Conservation (phyloP, 441 rosid genomes). For the Isatis lusitanica region DNA sequence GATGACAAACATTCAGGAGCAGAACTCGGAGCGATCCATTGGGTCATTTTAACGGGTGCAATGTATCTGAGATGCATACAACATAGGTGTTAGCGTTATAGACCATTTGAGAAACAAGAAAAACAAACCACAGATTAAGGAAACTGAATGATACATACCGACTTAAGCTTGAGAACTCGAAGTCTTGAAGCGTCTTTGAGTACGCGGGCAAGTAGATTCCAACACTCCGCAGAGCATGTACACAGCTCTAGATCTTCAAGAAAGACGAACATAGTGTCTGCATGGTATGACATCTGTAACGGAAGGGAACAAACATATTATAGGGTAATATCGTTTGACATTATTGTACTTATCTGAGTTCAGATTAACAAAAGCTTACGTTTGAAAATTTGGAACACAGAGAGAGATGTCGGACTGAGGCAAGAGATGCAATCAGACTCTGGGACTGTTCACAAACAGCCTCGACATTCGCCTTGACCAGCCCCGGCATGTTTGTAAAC, state of each 20-base stretch:
- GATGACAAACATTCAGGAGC: background rate
- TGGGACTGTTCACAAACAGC: background rate
- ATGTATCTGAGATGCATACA: background rate
- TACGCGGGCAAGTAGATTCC: background rate
- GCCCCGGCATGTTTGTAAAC: slow-evolving; percentile 6
- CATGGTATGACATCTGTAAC: background rate
- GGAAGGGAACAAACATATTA: background rate
- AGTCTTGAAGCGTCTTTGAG: slow-evolving; percentile 7
- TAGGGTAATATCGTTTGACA: background rate
- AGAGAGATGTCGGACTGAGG: background rate
- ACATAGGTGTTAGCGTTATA: background rate
- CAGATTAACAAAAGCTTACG: background rate
- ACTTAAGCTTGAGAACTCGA: slow-evolving; percentile 12
- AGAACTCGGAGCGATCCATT: background rate
- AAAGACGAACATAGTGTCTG: background rate
- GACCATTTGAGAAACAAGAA: background rate
- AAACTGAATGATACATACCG: slow-evolving; percentile 3
- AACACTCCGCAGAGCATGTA: background rate
- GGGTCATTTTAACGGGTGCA: background rate
- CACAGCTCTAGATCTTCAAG: slow-evolving; percentile 12
- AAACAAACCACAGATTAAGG: background rate
- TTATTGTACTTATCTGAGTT: background rate
- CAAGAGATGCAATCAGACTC: background rate
- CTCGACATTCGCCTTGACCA: slow-evolving; percentile 4
- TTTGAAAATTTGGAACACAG: background rate